phyloP scores from a whole-genome alignment of 306 rosid species.

The Astragalus membranaceus region DNA sequence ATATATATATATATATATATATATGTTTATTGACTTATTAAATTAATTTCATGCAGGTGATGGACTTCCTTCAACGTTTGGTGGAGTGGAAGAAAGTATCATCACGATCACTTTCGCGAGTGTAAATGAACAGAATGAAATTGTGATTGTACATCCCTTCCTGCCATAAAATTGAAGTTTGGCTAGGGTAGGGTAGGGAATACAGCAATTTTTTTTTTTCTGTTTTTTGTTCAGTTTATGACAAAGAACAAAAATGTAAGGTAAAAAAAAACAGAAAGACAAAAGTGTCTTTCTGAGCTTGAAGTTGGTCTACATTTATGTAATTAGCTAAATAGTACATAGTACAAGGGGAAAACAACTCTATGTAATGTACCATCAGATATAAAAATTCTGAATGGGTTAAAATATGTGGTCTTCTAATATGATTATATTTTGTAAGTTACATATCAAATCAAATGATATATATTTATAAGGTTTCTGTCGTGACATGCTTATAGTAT shows the following conservation, averaged over 20 bases:
- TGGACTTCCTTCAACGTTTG: conserved; percentile 68
- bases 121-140: conserved; percentile 29
- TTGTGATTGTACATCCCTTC: conserved; percentile 20
- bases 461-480: neutral
- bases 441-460: neutral
- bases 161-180: conserved; percentile 17
- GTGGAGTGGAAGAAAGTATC: conserved; percentile 55
- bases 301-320: conserved; percentile 27
- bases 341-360: neutral
- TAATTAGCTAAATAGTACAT: conserved; percentile 29
- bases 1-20: neutral
- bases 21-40: neutral
- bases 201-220: conserved; percentile 22
- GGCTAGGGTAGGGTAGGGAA: conserved; percentile 30
- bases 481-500: neutral
- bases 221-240: conserved; percentile 21
- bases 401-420: conserved; percentile 1
- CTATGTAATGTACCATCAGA: conserved; percentile 16
- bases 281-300: conserved; percentile 36
- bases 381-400: conserved; percentile 15
- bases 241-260: conserved; percentile 27
- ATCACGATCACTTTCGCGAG: conserved; percentile 30
- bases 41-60: conserved; percentile 36
- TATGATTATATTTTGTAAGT: conserved; percentile 15
- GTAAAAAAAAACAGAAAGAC: conserved; percentile 29